Conservation (phyloP, 2,329 filamentous ascomycete genomes). For the Xylaria multiplex region DNA sequence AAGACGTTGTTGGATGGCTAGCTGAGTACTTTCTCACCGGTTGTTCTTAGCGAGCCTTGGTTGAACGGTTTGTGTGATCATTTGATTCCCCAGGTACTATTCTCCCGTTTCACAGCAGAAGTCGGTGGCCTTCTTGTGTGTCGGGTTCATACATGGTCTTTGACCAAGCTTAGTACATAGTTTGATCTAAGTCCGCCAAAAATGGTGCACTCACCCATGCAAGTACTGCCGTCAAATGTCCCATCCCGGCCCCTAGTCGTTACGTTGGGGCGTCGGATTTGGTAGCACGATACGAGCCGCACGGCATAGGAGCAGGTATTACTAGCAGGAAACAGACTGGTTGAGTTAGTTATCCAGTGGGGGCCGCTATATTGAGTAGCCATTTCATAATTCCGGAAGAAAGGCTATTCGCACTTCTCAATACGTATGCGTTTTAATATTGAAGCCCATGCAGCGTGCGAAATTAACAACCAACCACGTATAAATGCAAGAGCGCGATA, state of each 20-base stretch:
- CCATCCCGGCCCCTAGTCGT: conserved; percentile 7
- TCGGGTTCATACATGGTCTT: conserved; percentile 13
- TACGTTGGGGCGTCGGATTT: conserved; percentile 8
- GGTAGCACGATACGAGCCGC: conserved; percentile 20
- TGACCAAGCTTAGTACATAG: conserved; percentile 2
- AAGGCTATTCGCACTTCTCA: background rate
- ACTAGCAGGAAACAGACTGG: conserved; percentile 7
- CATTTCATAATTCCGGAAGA: conserved; percentile 11
- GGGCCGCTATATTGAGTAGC: background rate
- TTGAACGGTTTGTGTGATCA: conserved; percentile 12
- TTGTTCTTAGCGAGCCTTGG: conserved; percentile 21
- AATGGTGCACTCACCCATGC: conserved; percentile 19
- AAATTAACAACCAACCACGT: conserved; percentile 4
- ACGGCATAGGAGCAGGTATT: conserved; percentile 25
- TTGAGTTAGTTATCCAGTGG: conserved; percentile 1
- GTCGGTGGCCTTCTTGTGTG: conserved; percentile 12
- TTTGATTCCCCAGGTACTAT: conserved; percentile 19
- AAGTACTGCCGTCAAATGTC: conserved; percentile 11
- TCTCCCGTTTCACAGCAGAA: conserved; percentile 33
- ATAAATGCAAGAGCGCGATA: background rate
- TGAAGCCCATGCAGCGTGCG: background rate
- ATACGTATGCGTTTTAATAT: background rate
- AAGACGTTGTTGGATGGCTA: conserved; percentile 45
- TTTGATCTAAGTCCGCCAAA: conserved; percentile 4
- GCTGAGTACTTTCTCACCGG: conserved; percentile 19